These are phyloP conservation scores for Geotrichum macrosporum DNA, from an alignment of 1,139 yeast genomes.

Conservation along the genomic window DNA sequence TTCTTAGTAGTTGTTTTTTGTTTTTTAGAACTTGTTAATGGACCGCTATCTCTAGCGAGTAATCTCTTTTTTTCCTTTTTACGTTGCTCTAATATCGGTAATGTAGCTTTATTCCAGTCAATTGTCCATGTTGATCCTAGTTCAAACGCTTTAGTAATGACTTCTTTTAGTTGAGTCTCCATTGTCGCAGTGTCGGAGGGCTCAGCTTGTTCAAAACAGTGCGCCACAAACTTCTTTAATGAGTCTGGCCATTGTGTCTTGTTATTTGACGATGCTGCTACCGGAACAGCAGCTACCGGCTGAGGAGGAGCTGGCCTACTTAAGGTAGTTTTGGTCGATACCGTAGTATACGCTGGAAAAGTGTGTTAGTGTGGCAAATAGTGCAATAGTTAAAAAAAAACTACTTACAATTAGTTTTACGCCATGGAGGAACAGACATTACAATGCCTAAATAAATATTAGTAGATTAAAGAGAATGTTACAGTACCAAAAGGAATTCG, in stretches of 20 bases:
- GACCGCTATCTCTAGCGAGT: constrained; percentile 6
- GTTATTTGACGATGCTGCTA: constrained; percentile 1
- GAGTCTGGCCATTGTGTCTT: constrained; percentile 46
- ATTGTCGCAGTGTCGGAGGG: constrained; percentile 39
- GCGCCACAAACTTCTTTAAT: constrained; percentile 46
- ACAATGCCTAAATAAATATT: not conserved
- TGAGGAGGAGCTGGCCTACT: constrained; percentile 16
- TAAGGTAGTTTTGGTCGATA: constrained; percentile 20
- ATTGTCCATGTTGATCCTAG: constrained; percentile 48
- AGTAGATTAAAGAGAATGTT: not conserved
- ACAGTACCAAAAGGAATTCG: not conserved
- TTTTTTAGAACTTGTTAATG: constrained; percentile 17
- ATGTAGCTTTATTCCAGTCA: constrained; percentile 55
- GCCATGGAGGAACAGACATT: constrained; percentile 34
- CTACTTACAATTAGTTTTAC: constrained; percentile 23
- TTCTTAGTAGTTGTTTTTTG: constrained; percentile 8
- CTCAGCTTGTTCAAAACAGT: constrained; percentile 43
- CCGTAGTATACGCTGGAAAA: constrained; percentile 24
- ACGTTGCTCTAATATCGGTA: constrained; percentile 47
- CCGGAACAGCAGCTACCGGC: constrained; percentile 4
- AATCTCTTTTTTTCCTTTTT: constrained; percentile 14
- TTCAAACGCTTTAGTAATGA: constrained; percentile 50
- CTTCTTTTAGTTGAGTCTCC: constrained; percentile 45
- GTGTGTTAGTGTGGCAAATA: too few species aligned
- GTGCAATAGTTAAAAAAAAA: too few species aligned